Conservation (phyloP, 331 rosid genomes). For the Cucumis variabilis region DNA sequence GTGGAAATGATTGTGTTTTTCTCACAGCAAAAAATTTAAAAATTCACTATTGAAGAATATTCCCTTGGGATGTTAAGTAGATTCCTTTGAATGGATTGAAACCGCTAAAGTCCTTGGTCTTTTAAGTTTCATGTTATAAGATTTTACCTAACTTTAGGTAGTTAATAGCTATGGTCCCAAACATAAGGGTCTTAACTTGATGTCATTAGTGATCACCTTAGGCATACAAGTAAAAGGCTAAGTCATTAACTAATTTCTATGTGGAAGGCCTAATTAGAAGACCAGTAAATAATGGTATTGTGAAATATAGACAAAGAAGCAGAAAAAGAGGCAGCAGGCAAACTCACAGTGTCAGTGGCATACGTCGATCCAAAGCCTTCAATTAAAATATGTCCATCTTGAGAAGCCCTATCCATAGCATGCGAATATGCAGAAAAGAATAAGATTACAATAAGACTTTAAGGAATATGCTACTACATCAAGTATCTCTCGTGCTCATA, state of each 20-base stretch:
- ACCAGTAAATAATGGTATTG: too few species aligned
- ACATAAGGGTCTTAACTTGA: too few species aligned
- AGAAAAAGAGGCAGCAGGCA: slow-evolving; percentile 30
- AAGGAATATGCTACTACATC: too few species aligned
- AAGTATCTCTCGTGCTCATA: too few species aligned
- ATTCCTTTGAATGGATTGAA: background rate
- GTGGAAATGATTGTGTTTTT: background rate
- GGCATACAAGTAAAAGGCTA: background rate
- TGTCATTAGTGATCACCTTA: background rate
- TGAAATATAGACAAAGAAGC: slow-evolving; percentile 26
- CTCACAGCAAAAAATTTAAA: background rate
- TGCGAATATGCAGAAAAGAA: slow-evolving; percentile 34
- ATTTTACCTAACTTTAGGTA: too few species aligned
- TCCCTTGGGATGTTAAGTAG: background rate
- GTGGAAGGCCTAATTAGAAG: background rate
- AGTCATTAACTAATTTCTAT: background rate
- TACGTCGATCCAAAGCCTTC: slow-evolving; percentile 95
- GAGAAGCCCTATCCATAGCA: slow-evolving; percentile 80
- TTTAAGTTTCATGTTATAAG: too few species aligned
- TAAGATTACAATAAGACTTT: slow-evolving; percentile 23
- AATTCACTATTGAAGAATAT: background rate
- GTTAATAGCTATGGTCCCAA: too few species aligned
- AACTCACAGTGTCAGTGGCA: slow-evolving; percentile 83
- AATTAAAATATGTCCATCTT: slow-evolving; percentile 71
- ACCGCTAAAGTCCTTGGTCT: background rate